A percentile compares a stretch with the other conserved stretches of the same genome.
phyloP scores from a whole-genome alignment of 2,329 filamentous ascomycete genomes.

The Fusarium sp. region DNA sequence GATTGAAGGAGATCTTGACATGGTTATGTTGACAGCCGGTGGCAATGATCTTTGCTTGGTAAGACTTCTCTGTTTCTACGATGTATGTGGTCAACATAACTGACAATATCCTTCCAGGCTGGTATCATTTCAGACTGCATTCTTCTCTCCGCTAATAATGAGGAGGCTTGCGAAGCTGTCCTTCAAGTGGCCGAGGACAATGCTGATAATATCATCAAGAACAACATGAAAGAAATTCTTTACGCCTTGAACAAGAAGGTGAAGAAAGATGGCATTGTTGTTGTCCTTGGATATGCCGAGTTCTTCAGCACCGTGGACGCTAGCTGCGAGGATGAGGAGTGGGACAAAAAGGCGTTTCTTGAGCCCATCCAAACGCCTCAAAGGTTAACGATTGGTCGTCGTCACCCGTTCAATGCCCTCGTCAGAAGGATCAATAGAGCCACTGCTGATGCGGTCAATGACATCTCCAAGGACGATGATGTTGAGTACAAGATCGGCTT shows the following conservation, averaged over 20 bases:
- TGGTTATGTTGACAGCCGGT: slow-evolving; percentile 8
- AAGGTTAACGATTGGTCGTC: background rate
- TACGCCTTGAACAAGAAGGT: slow-evolving; percentile 2
- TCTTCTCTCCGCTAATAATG: rapidly evolving
- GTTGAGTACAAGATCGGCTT: slow-evolving; percentile 14
- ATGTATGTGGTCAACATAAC: too few relatives aligned
- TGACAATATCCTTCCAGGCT: background rate
- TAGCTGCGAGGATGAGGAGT: background rate
- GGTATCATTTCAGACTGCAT: background rate
- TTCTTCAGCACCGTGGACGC: background rate
- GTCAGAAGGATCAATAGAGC: slow-evolving; percentile 5
- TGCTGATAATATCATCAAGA: background rate
- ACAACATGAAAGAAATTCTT: slow-evolving; percentile 10
- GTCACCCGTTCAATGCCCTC: background rate
- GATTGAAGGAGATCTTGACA: background rate
- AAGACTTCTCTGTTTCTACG: too few relatives aligned
- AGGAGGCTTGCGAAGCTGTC: background rate
- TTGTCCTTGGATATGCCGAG: background rate
- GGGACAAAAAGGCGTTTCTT: background rate
- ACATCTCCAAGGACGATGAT: rapidly evolving
- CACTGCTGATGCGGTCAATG: background rate
- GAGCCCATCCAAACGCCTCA: too few relatives aligned
- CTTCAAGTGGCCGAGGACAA: background rate
- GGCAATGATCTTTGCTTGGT: slow-evolving; percentile 9
- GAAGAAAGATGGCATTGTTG: background rate